phyloP scores from a whole-genome alignment of 495 filamentous ascomycete genomes.

The Friedmanniomyces simplex region DNA sequence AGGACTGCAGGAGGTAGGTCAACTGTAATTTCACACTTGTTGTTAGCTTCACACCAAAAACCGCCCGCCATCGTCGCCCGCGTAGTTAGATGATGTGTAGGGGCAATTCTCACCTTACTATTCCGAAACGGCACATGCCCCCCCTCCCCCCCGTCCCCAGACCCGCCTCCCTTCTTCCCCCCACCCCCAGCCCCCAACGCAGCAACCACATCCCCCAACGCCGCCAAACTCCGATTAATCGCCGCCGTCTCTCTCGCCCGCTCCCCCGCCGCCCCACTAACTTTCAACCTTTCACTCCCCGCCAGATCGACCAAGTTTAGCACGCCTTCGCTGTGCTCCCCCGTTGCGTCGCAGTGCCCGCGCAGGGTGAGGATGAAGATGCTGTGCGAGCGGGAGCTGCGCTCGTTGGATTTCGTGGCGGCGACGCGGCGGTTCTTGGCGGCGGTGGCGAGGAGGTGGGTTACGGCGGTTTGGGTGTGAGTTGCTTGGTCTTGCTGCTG shows the following conservation, averaged over 20 bases:
- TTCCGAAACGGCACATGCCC: slow-evolving; percentile 85
- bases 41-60: no score
- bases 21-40: slow-evolving; percentile 51
- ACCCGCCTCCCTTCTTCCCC: slow-evolving; percentile 45
- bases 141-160: no score
- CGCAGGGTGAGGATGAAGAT: slow-evolving; percentile 90
- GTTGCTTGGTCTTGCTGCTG: neutral
- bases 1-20: slow-evolving; percentile 92
- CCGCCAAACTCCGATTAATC: slow-evolving; percentile 89
- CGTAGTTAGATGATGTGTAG: neutral
- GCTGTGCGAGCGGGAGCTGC: slow-evolving; percentile 85
- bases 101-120: slow-evolving; percentile 83
- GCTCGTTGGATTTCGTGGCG: slow-evolving; percentile 91
- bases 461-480: slow-evolving; percentile 13
- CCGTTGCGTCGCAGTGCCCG: slow-evolving; percentile 69
- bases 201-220: slow-evolving; percentile 88
- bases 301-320: slow-evolving; percentile 95
- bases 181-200: slow-evolving; percentile 80
- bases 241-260: slow-evolving; percentile 88
- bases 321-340: slow-evolving; percentile 83
- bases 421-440: slow-evolving; percentile 80
- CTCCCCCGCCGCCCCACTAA: slow-evolving; percentile 72
- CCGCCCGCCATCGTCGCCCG: neutral
- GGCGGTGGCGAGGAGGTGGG: slow-evolving; percentile 50
- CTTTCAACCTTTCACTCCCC: slow-evolving; percentile 81